Evolutionary conservation across 805 yeast genomes (phyloP).

Genomic region (Wickerhamomyces chaumierensis): DNA sequence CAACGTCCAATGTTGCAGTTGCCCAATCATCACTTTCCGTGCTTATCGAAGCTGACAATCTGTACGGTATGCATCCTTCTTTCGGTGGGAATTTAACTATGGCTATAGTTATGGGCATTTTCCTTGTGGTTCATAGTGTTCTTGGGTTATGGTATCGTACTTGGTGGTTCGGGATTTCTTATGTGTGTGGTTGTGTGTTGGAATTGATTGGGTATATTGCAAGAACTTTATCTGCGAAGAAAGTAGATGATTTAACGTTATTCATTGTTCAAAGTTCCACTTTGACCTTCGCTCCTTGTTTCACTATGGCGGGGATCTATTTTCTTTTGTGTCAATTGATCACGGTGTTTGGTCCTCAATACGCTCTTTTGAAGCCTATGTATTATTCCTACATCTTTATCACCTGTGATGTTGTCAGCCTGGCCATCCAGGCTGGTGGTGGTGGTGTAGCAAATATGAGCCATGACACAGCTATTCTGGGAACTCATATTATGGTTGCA

Average conservation of each 20-base stretch:
- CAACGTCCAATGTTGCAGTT: constrained; percentile 5
- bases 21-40: constrained; percentile 6
- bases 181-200: constrained; percentile 41
- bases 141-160: constrained; percentile 37
- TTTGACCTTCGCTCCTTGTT: constrained; percentile 72
- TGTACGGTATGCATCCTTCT: constrained; percentile 37
- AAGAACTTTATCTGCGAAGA: constrained; percentile 24
- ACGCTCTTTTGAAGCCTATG: constrained; percentile 43
- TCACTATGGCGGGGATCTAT: constrained; percentile 78
- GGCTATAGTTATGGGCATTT: constrained; percentile 40
- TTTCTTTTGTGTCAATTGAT: constrained; percentile 56
- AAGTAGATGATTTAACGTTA: constrained; percentile 24
- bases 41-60: constrained; percentile 6
- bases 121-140: constrained; percentile 29
- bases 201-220: constrained; percentile 60
- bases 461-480: constrained; percentile 22
- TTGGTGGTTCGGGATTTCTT: constrained; percentile 55
- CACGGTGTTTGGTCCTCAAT: constrained; percentile 46
- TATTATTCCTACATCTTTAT: constrained; percentile 55
- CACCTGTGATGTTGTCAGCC: constrained; percentile 49
- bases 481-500: constrained; percentile 63
- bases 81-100: constrained; percentile 48
- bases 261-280: constrained; percentile 57
- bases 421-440: constrained; percentile 63
- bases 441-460: constrained; percentile 68